phyloP scores from a whole-genome alignment of 805 yeast genomes.

The Cyberlindnera mycetangii region DNA sequence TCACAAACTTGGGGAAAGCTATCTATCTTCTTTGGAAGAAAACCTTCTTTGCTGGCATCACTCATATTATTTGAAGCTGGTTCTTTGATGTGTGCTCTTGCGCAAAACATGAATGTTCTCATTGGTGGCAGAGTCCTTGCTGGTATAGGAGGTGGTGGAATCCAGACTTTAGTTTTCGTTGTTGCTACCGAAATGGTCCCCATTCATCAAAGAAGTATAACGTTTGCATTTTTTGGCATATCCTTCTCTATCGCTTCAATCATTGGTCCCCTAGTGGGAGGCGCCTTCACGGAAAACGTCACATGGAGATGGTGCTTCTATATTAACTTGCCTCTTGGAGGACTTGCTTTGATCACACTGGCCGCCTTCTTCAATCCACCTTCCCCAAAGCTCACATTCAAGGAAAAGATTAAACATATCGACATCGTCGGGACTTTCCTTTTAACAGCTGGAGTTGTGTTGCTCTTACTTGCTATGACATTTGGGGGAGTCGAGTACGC shows the following conservation, averaged over 20 bases:
- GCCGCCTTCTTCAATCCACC: slow-evolving; percentile 46
- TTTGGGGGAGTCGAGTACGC: slow-evolving; percentile 52
- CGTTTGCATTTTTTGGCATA: slow-evolving; percentile 23
- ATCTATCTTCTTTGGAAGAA: slow-evolving; percentile 56
- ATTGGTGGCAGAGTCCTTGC: slow-evolving; percentile 70
- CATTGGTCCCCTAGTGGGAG: slow-evolving; percentile 65
- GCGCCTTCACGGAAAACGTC: slow-evolving; percentile 55
- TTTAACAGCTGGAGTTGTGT: slow-evolving; percentile 40
- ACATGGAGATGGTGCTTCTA: slow-evolving; percentile 74
- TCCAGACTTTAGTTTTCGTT: slow-evolving; percentile 54
- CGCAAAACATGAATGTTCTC: slow-evolving; percentile 53
- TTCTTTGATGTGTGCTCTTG: slow-evolving; percentile 54
- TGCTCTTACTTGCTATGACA: slow-evolving; percentile 47
- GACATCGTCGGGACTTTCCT: slow-evolving; percentile 50
- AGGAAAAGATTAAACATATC: slow-evolving; percentile 38
- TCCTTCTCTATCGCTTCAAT: slow-evolving; percentile 49
- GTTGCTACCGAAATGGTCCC: slow-evolving; percentile 50
- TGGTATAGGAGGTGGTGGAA: slow-evolving; percentile 72
- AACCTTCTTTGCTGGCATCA: slow-evolving; percentile 22
- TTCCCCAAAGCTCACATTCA: slow-evolving; percentile 36
- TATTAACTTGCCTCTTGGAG: slow-evolving; percentile 66
- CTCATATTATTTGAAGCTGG: slow-evolving; percentile 53
- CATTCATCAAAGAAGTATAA: slow-evolving; percentile 28
- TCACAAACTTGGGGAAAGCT: slow-evolving; percentile 58
- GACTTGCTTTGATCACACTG: slow-evolving; percentile 39